Evolutionary conservation across 2,329 filamentous ascomycete species (phyloP), one percentile per base, ranked within the genome.

Genomic region (Mollisiaceae sp.): DNA sequence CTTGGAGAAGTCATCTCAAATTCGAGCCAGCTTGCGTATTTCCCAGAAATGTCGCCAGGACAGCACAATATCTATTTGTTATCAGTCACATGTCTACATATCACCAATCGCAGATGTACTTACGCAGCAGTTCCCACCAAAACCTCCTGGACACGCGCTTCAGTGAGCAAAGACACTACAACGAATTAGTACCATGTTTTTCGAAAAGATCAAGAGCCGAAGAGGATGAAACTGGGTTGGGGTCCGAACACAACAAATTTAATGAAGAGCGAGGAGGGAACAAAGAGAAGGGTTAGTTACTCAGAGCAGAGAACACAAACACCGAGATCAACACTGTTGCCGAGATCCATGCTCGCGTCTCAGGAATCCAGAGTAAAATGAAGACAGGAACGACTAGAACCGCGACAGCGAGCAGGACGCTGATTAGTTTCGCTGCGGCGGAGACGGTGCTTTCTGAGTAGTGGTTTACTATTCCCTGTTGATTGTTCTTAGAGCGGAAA

Each of bases 111-210:
- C 24, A 20, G 20, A 11, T 32, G 59, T 9, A 59, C 62, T 60
- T 27, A 64, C 62, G 62, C 62, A 20, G 62, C 62, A 47, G 62
- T 55, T 14, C 62, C 62, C 27, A 64, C 22, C 14, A 64, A 50
- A 18, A 64, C 39, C 8, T 64, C 62, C 27, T 60, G 43, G 14
- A 47, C 57, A 9, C 32, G 55, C 1, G 50, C 41, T 14, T 55
- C 39, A 8, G 57, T 55, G 36, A 56, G 55, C 15, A 64, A 36
- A 12, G 35, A 56, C 24, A 60, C n/a, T n/a, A n/a, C n/a, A n/a
- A n/a, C n/a, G n/a, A n/a, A n/a, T n/a, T n/a, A n/a, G n/a, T n/a
- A n/a, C n/a, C n/a, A n/a, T n/a, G n/a, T n/a, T n/a, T n/a, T n/a
- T n/a, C n/a, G n/a, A n/a, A n/a, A n/a, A n/a, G n/a, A n/a, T n/a